Evolutionary conservation across 139 green algal species (phyloP), one percentile per base, ranked within the genome.

Genomic region (Deuterostichococcus epilithicus): DNA sequence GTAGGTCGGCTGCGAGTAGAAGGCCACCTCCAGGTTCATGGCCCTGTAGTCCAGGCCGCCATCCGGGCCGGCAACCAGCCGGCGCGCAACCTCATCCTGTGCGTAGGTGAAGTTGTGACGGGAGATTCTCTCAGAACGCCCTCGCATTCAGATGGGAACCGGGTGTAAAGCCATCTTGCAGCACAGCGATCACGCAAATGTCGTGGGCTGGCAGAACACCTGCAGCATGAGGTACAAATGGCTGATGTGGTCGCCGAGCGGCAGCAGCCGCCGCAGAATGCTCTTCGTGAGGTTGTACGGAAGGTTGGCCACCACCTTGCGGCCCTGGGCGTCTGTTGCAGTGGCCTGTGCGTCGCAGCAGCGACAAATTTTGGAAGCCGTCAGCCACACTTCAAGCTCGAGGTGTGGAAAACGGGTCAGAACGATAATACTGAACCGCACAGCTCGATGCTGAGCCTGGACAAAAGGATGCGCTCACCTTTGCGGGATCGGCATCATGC

Each of bases 281-380:
- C 34, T n/a, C 26, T 78, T 97, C 39, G 95, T 99, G 83, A 99
- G 97, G 89, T 99, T 96, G 87, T 97, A 99, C 0, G 95, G 95
- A 75, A 99, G 82, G 83, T 99, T 99, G 47, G 94, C 90, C 26
- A 99, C 91, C 32, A 99, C 90, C 78, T 94, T 91, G 3, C 58
- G 35, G 36, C 75, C 52, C 5, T 63, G 10, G 52, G 3, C 52
- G 10, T 3, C 52, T 63, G 52, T 23, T 35, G 18, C 52, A n/a
- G 42, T 13, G 42, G 42, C 8, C 42, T 52, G 42, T 8, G 8
- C 42, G 8, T 8, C 42, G 42, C 8, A 52, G 42, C 42, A 52
- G 42, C 8, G 42, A 52, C 8, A 13, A 68, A 80, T 25, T 74
- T n/a, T n/a, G n/a, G n/a, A n/a, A n/a, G n/a, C n/a, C n/a, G n/a